Base-by-base conservation (phyloP, 2,329 filamentous ascomycete species). In the Ilyonectria robusta region DNA sequence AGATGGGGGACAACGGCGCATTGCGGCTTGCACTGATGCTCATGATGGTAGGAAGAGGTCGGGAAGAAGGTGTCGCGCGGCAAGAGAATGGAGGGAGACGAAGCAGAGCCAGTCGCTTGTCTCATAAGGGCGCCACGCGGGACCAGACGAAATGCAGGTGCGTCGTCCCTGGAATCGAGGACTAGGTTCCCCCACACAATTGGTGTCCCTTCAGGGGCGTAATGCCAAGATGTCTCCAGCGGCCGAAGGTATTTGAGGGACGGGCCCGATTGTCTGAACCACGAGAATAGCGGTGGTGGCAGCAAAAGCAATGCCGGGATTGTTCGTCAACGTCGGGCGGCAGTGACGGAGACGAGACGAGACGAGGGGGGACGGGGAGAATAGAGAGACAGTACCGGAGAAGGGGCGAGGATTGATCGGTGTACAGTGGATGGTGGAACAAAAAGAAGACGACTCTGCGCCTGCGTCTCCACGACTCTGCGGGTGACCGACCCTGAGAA, bases 1-100 rank as follows among this genome's bases (percentile, higher is more conserved):
- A 96, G 80, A 94, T 88, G 78, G 94, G 93, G 78, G 94, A 95
- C 80, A 95, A 86, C 79, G 92, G 91, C 83, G 89, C 91, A 88
- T 92, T 91, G 83, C 88, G 89, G 79, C 86, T 88, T 79, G 85
- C 87, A 70, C 72, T 73, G 76, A 77, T 77, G 79, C 78, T 93
- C 91, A 93, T 93, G 84, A 81, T 88, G 73, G 70, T 73, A 74
- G 62, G 64, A 65, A 67, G 59, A 65, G 71, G 68, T 68, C 67
- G 63, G 63, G 58, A 54, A 73, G 70, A 68, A 62, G 70, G 70
- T 69, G 73, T 73, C 71, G 67, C 59, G 66, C 72, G 64, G 48
- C 66, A 53, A 55, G 68, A 61, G 61, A 65, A 65, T 68, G 67
- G 72, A 76, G 69, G 72, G 70, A 76, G 71, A 72, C 63, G 65